Base-by-base conservation (phyloP, 2,329 filamentous ascomycete genomes). In the Apiospora phragmitis region DNA sequence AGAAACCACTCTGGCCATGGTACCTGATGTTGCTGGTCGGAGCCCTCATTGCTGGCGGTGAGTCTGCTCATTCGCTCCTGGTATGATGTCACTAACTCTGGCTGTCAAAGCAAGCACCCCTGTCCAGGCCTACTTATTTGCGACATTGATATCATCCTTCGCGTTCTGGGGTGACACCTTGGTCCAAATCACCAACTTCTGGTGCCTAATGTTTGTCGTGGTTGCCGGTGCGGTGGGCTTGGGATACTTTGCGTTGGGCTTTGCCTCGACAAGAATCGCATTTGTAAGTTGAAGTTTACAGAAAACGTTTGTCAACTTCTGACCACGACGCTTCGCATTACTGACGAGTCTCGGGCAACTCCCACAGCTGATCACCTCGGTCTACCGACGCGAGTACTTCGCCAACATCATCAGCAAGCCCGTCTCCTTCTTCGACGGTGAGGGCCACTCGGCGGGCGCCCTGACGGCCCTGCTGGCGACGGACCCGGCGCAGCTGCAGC, bases 341-440 rank as follows among this genome's bases (percentile, higher is more conserved):
- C n/a, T n/a, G n/a, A n/a, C n/a, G n/a, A n/a, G n/a, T n/a, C n/a
- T n/a, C 11, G 11, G 14, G 47, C 3, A n/a, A 62, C 21, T 71
- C 73, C 95, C 98, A 81, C 95, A 98, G 73, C 94, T 98, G 71
- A 90, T 42, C 98, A 95, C 81, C 98, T 97, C 76, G 95, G 98
- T 80, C 87, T 86, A 91, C 75, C 85, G 89, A 29, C 82, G 87
- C 74, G 65, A 67, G 14, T 67, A 67, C 38, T 67, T 67, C 65
- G 9, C 26, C n/a, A 67, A 42, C 65, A 67, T 67, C n/a, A 29
- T 67, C 38, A 26, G 24, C 65, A 89, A 91, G 75, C 84, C 85
- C 49, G 86, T 88, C 5, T 80, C 85, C 0, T 91, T 88, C 80
- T 92, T 91, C 71, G 90, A 92, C 73, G 80, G 85, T 2, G 87